Evolutionary conservation across 225 moss, liverwort and hornwort genomes (phyloP), one percentile per base, ranked within the genome.

Genomic region (Thuidium tamariscinum): DNA sequence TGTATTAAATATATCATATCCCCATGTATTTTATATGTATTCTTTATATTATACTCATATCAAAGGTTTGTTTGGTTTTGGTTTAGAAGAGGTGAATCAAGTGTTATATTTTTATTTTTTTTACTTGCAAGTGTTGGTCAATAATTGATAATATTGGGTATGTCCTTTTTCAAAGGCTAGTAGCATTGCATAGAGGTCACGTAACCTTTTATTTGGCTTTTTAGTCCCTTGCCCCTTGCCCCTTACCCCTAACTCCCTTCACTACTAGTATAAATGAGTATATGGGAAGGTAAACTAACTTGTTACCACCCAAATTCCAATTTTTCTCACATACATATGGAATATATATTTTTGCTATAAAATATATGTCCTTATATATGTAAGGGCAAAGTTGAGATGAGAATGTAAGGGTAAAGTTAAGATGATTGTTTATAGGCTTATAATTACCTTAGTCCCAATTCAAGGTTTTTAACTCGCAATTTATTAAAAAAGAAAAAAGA

Each of bases 281-380:
- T 11, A 4, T 11, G 1, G 1, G 2, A 69, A 7, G 25, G 14
- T 68, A 4, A 39, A 39, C 1, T 1, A 39, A 4, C 14, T 4
- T 39, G 1, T 39, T 41, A 41, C 8, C 8, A 14, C 2, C 39
- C 7, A 68, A 41, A 68, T 41, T 15, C 2, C 13, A 69, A 67
- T 69, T 25, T 0, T 70, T 3, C 4, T 9, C 16, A 9, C 9
- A 14, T 41, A 2, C 26, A 41, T 8, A 41, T 25, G 14, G 1
- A 2, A 41, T 41, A 25, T 15, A 14, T 9, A 26, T 26, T 14
- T 41, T 8, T 39, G 2, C 34, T 25, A 5, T 25, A 5, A 69
- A 69, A 26, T 23, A 23, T 23, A 67, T 0, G 0, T 2, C 4
- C 0, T 14, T 13, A 3, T 2, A 0, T 7, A 25, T 0, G 25